A percentile compares a stretch with the other conserved stretches of the same genome.
phyloP scores from a whole-genome alignment of 2,329 filamentous ascomycete species.

The Fusarium incarnatum region DNA sequence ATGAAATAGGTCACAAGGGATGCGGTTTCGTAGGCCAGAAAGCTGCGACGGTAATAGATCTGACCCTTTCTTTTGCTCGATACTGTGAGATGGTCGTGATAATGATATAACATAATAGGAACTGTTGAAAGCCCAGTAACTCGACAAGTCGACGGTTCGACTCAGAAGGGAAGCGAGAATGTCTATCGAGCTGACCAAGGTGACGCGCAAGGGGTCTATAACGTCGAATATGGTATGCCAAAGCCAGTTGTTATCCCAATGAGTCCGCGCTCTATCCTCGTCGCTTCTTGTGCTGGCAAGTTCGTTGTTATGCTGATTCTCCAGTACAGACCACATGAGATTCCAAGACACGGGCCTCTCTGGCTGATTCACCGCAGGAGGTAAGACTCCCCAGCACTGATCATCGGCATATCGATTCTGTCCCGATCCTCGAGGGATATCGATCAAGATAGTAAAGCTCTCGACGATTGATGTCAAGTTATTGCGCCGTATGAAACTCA shows the following conservation, averaged over 20 bases:
- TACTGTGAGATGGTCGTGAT: slow-evolving; percentile 45
- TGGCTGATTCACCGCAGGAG: slow-evolving; percentile 36
- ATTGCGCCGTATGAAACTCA: slow-evolving; percentile 55
- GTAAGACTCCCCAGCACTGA: slow-evolving; percentile 48
- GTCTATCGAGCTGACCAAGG: slow-evolving; percentile 70
- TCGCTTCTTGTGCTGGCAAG: slow-evolving; percentile 36
- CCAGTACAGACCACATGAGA: slow-evolving; percentile 45
- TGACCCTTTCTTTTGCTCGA: neutral
- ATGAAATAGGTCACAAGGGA: slow-evolving; percentile 61
- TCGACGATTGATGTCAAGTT: slow-evolving; percentile 55
- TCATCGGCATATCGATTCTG: slow-evolving; percentile 46
- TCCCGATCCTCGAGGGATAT: slow-evolving; percentile 43
- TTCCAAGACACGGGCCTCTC: slow-evolving; percentile 37
- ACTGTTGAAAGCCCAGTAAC: slow-evolving; percentile 73
- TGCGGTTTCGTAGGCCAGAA: slow-evolving; percentile 20
- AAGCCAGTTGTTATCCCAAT: slow-evolving; percentile 57
- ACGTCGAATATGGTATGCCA: slow-evolving; percentile 68
- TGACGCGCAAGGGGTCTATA: slow-evolving; percentile 65
- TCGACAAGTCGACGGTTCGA: slow-evolving; percentile 65
- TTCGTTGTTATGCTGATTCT: slow-evolving; percentile 3
- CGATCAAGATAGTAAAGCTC: slow-evolving; percentile 57
- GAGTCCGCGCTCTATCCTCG: slow-evolving; percentile 21
- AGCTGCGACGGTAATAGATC: slow-evolving; percentile 27
- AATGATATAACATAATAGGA: slow-evolving; percentile 70
- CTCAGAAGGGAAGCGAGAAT: slow-evolving; percentile 71